Conservation (phyloP, 257 asterid species). For the Pogostemon cablin region DNA sequence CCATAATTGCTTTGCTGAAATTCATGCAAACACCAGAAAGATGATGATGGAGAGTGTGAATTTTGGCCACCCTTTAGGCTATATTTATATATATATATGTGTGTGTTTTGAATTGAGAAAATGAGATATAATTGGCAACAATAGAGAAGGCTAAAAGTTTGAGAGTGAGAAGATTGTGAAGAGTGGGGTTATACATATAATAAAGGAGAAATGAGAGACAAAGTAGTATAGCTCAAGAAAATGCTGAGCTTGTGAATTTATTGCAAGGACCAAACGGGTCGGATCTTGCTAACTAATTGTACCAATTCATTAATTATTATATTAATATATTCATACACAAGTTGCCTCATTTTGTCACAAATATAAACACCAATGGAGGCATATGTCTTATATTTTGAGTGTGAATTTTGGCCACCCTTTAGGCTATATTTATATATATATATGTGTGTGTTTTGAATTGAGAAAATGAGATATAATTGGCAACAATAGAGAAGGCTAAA, state of each 20-base stretch:
- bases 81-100: background rate
- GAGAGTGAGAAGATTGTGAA: conserved; percentile 37
- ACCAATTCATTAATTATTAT: background rate
- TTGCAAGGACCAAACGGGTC: background rate
- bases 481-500: conserved; percentile 23
- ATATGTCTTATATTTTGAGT: no score
- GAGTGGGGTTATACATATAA: no score
- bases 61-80: background rate
- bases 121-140: conserved; percentile 10
- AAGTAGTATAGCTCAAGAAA: conserved; percentile 35
- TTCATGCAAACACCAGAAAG: background rate
- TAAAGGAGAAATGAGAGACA: conserved; percentile 11
- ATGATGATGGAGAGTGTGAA: conserved; percentile 11
- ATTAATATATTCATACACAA: background rate
- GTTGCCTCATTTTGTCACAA: background rate
- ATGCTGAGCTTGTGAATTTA: conserved; percentile 1
- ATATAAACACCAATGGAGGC: no score
- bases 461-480: conserved; percentile 11
- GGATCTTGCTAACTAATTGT: background rate
- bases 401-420: no score
- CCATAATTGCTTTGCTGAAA: conserved; percentile 19
- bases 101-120: conserved; percentile 3
- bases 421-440: background rate
- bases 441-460: background rate
- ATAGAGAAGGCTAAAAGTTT: conserved; percentile 19